A percentile compares a stretch with the other conserved stretches of the same genome.
Evolutionary conservation across 495 filamentous ascomycete genomes (phyloP).

Genomic region (Lepidopterella palustris): DNA sequence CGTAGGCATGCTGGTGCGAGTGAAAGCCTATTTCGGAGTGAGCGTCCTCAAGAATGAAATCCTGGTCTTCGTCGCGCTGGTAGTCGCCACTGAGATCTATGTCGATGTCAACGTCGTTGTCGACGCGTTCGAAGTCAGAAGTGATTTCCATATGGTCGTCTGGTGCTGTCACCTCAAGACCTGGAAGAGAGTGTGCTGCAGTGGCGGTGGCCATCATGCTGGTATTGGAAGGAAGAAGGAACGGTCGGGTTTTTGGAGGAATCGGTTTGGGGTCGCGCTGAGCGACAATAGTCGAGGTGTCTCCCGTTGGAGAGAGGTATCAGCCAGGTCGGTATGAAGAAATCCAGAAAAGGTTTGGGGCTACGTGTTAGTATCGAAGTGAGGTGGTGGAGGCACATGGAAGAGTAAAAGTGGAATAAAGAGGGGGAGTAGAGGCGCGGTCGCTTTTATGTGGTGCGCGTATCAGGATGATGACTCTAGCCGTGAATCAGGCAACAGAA

Average conservation of each 20-base stretch:
- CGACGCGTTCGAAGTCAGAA: conserved; percentile 43
- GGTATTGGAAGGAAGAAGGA: not conserved
- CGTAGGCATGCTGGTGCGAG: conserved; percentile 27
- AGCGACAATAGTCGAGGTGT: not conserved
- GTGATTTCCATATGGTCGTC: conserved; percentile 51
- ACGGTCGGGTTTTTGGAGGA: not conserved
- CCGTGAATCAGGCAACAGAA: not conserved
- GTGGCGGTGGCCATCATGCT: not conserved
- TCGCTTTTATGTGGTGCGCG: not conserved
- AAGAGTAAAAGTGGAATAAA: not conserved
- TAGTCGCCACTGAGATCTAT: conserved; percentile 49
- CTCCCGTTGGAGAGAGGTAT: not conserved
- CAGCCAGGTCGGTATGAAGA: not conserved
- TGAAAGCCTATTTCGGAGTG: conserved; percentile 29
- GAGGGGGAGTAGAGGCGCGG: not conserved
- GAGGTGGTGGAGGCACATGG: not conserved
- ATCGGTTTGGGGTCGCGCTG: not conserved
- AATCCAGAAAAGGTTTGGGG: not conserved
- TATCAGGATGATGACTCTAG: not conserved
- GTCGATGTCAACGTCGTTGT: conserved; percentile 70
- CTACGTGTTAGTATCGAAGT: not conserved
- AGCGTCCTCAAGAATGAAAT: conserved; percentile 54
- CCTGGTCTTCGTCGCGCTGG: conserved; percentile 50
- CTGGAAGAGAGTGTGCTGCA: not conserved
- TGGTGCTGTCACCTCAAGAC: conserved; percentile 22